Base-by-base conservation (phyloP, 306 rosid species). In the Ammopiptanthus mongolicus region DNA sequence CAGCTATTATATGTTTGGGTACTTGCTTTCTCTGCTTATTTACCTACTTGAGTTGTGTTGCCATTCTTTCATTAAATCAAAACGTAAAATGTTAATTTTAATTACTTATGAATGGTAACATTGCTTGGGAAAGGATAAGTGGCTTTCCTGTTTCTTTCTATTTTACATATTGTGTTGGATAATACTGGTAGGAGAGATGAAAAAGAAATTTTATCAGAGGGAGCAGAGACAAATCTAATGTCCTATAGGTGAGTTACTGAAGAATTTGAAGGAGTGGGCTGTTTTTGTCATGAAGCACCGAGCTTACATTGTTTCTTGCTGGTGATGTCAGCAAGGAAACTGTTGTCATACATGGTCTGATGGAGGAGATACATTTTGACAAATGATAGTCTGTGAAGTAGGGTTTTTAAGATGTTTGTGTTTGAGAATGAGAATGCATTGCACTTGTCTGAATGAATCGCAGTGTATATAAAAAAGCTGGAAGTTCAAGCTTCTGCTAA, bases 31-130 rank as follows among this genome's bases (percentile, higher is more conserved):
- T 34, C 47, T 42, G 4, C 46, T 33, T 25, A 73, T 33, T 31
- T 75, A 41, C 34, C 64, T 19, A 60, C 17, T 18, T 75, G 17
- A 25, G 62, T 55, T 47, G 3, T 64, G 56, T 74, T 73, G 69
- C 60, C 65, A 42, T 57, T 67, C 12, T 17, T 74, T 25, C 65
- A 31, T 69, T 56, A 56, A 55, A 79, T 71, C 39, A 56, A 47
- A 69, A 15, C 18, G 65, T 69, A 60, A 33, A 62, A 36, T 50
- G 36, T 46, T 46, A 37, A 48, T 33, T 65, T 65, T 3, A 23
- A 62, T 23, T 34, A 58, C 46, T 77, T 69, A 3, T 69, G 48
- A 68, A 29, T 57, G 71, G 46, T 47, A 34, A 69, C 33, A 33
- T 50, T 63, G n/a, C 70, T 58, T 68, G 55, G 55, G 60, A 66